A percentile compares a stretch with the other conserved stretches of the same genome.
Evolutionary conservation across 2,329 filamentous ascomycete genomes (phyloP).

Genomic region (Grosmannia clavigera): DNA sequence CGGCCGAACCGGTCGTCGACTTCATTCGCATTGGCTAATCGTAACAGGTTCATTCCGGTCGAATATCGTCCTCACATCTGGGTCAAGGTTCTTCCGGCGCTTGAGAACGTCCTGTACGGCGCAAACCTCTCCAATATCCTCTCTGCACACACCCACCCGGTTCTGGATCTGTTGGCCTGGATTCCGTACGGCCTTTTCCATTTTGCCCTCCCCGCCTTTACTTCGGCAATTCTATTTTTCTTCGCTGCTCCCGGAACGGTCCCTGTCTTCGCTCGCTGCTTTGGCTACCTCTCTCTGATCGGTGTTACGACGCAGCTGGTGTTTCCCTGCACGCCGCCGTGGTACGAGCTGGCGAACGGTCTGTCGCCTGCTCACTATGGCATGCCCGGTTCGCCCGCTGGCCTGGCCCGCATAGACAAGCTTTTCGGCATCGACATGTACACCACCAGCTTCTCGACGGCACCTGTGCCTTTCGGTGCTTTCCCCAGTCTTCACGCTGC

Average conservation of each 20-base stretch:
- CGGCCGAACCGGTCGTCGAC: not conserved
- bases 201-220: constrained; percentile 74
- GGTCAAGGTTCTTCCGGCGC: constrained; percentile 84
- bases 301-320: constrained; percentile 80
- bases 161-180: constrained; percentile 84
- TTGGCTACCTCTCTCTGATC: constrained; percentile 84
- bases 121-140: constrained; percentile 94
- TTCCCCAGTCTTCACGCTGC: constrained; percentile 90
- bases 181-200: constrained; percentile 86
- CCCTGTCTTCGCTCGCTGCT: constrained; percentile 72
- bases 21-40: not conserved
- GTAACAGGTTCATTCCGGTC: constrained; percentile 66
- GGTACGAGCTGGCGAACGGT: constrained; percentile 92
- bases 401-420: constrained; percentile 75
- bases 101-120: constrained; percentile 94
- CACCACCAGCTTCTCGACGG: constrained; percentile 81
- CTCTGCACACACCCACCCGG: constrained; percentile 72
- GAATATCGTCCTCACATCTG: constrained; percentile 88
- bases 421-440: constrained; percentile 89
- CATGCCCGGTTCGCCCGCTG: constrained; percentile 80
- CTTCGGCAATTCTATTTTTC: constrained; percentile 69
- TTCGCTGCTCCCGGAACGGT: constrained; percentile 78
- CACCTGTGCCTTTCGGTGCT: constrained; percentile 84
- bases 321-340: constrained; percentile 89
- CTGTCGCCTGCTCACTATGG: constrained; percentile 85